A percentile compares a stretch with the other conserved stretches of the same genome.
phyloP scores from a whole-genome alignment of 192 early-diverging fungal genomes.

The Dissophora ornata region DNA sequence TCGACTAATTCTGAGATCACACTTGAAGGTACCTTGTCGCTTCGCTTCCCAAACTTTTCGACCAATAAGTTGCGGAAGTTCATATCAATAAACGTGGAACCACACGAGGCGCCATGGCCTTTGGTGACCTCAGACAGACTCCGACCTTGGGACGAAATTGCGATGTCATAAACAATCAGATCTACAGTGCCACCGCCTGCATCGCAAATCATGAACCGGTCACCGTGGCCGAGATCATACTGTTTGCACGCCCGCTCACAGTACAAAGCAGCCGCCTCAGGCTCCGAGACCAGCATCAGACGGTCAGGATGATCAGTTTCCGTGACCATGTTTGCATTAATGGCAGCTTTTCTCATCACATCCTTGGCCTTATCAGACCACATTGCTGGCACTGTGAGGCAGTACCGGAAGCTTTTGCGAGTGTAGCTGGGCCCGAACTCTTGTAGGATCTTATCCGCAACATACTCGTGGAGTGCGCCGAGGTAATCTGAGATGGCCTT shows the following conservation, averaged over 20 bases:
- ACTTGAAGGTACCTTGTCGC: slow-evolving; percentile 22
- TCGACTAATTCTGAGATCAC: slow-evolving; percentile 8
- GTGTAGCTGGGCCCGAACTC: slow-evolving; percentile 53
- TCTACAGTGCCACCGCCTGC: slow-evolving; percentile 48
- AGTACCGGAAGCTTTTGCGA: slow-evolving; percentile 49
- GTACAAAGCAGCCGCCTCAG: slow-evolving; percentile 57
- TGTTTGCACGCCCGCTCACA: slow-evolving; percentile 56
- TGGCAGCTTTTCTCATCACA: slow-evolving; percentile 51
- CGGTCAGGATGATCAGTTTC: slow-evolving; percentile 44
- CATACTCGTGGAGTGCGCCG: slow-evolving; percentile 36
- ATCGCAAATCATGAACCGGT: slow-evolving; percentile 45
- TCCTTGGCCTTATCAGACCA: slow-evolving; percentile 49
- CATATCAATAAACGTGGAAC: slow-evolving; percentile 56
- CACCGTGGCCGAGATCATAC: slow-evolving; percentile 40
- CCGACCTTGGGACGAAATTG: slow-evolving; percentile 17
- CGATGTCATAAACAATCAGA: slow-evolving; percentile 54
- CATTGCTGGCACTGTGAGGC: slow-evolving; percentile 31
- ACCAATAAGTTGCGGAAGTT: slow-evolving; percentile 42
- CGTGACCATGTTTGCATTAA: slow-evolving; percentile 40
- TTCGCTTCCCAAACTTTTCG: slow-evolving; percentile 34
- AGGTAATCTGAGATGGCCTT: slow-evolving; percentile 55
- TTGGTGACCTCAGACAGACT: slow-evolving; percentile 58
- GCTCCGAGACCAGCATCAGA: slow-evolving; percentile 53
- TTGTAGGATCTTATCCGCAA: slow-evolving; percentile 41
- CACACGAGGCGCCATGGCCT: slow-evolving; percentile 56